A percentile compares a stretch with the other conserved stretches of the same genome.
Conservation (phyloP, 768 basidiomycete species). For the Phaeolepiota aurea region DNA sequence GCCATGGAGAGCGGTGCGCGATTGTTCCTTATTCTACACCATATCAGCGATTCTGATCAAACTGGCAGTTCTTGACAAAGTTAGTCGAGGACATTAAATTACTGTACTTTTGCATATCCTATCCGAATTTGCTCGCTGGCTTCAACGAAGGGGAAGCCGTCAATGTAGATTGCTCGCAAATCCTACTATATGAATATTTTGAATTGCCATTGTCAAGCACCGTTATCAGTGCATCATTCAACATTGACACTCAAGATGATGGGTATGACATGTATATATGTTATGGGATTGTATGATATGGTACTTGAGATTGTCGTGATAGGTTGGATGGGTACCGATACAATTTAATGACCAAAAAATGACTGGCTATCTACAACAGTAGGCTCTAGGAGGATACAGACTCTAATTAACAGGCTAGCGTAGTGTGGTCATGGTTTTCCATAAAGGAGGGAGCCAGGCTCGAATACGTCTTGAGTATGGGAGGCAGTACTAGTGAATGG, state of each 20-base stretch:
- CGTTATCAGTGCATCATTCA: no score
- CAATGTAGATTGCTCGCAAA: no score
- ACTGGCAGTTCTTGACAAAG: constrained; percentile 19
- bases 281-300: no score
- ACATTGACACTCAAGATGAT: no score
- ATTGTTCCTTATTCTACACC: constrained; percentile 1
- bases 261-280: no score
- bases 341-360: not conserved
- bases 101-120: constrained; percentile 1
- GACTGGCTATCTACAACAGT: not conserved
- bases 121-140: no score
- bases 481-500: constrained; percentile 20
- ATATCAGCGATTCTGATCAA: not conserved
- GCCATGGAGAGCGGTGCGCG: constrained; percentile 58
- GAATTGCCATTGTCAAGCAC: no score
- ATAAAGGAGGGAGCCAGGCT: constrained; percentile 67
- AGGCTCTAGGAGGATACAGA: not conserved
- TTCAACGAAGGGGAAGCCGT: no score
- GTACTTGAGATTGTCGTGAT: no score
- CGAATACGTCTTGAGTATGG: constrained; percentile 41
- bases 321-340: no score
- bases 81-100: constrained; percentile 13
- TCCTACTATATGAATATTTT: no score
- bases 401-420: not conserved
- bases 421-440: constrained; percentile 26